These are phyloP conservation scores for Zasmidium citrigriseum DNA, from an alignment of 2,329 filamentous ascomycete species.

Conservation along the genomic window DNA sequence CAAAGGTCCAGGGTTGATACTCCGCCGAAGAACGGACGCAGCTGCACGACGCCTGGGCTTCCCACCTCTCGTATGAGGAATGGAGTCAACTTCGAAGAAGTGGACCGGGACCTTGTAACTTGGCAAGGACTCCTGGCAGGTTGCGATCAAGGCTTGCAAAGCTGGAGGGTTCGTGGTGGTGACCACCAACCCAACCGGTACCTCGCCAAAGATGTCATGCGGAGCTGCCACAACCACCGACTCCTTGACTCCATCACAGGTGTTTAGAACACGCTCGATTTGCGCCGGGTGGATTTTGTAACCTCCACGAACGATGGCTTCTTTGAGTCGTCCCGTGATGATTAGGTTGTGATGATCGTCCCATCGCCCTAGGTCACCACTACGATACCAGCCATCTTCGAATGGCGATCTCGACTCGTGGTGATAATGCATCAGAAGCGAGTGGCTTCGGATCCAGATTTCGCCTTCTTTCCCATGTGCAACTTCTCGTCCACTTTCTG, in stretches of 20 bases:
- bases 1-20: not conserved
- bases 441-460: not conserved
- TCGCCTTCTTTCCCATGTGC: not conserved
- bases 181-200: not conserved
- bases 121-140: not conserved
- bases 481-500: not conserved
- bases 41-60: constrained; percentile 1
- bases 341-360: not conserved
- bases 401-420: not conserved
- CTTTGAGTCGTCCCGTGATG: not conserved
- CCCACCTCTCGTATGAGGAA: not conserved
- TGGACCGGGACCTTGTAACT: not conserved
- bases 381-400: constrained; percentile 1
- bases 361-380: not conserved
- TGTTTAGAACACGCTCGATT: not conserved
- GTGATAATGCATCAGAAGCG: not conserved
- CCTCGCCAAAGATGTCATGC: constrained; percentile 3
- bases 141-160: not conserved
- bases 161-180: not conserved
- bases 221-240: not conserved
- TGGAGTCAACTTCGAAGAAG: constrained; percentile 1
- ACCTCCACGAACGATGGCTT: not conserved
- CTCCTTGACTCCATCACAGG: not conserved
- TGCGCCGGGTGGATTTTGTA: constrained; percentile 1
- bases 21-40: not conserved